A percentile compares a stretch with the other conserved stretches of the same genome.
Conservation (phyloP, 495 filamentous ascomycete genomes). For the Chaetomium cochliodes region DNA sequence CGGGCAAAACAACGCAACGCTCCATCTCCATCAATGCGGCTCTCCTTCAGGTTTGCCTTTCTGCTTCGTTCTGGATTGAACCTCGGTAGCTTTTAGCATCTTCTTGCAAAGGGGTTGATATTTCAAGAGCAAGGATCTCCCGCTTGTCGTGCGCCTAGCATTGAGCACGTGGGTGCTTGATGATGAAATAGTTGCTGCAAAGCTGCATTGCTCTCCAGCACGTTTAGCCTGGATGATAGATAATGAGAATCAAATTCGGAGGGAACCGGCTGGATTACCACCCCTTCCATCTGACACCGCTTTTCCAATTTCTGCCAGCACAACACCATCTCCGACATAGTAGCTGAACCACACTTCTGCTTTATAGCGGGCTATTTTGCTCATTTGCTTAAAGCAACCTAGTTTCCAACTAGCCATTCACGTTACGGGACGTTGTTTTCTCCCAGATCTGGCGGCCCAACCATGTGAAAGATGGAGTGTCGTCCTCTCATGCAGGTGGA, state of each 20-base stretch:
- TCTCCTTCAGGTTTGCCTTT: constrained; percentile 29
- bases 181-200: neutral
- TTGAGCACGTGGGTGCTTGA: neutral
- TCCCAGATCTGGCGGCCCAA: neutral
- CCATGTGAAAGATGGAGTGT: neutral
- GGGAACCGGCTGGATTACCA: neutral
- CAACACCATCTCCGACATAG: neutral
- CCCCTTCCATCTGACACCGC: neutral
- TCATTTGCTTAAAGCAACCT: too few species aligned
- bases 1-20: constrained; percentile 14
- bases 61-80: constrained; percentile 30
- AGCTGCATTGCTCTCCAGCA: neutral
- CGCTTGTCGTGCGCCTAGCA: neutral
- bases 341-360: neutral
- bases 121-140: constrained; percentile 21
- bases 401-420: neutral
- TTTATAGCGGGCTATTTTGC: too few species aligned
- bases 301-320: neutral
- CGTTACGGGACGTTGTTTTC: neutral
- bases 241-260: constrained; percentile 14
- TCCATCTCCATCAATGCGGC: constrained; percentile 20
- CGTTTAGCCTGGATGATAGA: constrained; percentile 14
- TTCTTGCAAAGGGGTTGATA: constrained; percentile 22
- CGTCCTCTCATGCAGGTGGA: constrained; percentile 17
- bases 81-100: constrained; percentile 21